Evolutionary conservation across 192 early-diverging fungal genomes (phyloP).

Genomic region (Umbelopsis ramanniana): DNA sequence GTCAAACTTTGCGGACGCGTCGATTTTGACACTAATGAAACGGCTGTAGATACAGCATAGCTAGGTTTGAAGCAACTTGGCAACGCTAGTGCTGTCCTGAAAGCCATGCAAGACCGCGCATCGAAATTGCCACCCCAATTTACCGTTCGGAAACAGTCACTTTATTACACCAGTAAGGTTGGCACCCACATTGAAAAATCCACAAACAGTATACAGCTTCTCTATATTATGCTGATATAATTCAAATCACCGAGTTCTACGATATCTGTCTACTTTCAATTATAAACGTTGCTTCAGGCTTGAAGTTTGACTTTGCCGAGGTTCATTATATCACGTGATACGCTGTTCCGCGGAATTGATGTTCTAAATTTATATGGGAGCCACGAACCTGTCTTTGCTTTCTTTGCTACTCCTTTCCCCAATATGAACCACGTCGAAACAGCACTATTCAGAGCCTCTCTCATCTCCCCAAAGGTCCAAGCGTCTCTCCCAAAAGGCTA

Average conservation of each 20-base stretch:
- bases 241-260: too few relatives aligned
- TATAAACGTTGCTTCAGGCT: too few relatives aligned
- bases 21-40: not conserved
- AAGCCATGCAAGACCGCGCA: too few relatives aligned
- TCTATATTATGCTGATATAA: too few relatives aligned
- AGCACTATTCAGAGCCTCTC: constrained; percentile 62
- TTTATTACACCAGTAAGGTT: too few relatives aligned
- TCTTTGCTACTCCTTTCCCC: not conserved
- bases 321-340: not conserved
- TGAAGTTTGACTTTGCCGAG: too few relatives aligned
- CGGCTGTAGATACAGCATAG: not conserved
- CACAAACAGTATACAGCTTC: too few relatives aligned
- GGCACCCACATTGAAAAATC: too few relatives aligned
- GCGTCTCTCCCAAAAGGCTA: constrained; percentile 66
- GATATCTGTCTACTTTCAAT: too few relatives aligned
- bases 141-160: too few relatives aligned
- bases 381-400: not conserved
- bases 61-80: not conserved
- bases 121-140: too few relatives aligned
- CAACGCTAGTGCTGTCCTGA: not conserved
- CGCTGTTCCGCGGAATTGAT: not conserved
- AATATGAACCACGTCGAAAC: constrained; percentile 30
- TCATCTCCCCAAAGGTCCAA: constrained; percentile 75
- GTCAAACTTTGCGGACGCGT: not conserved
- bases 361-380: not conserved